Conservation (phyloP, 345 rosid species). For the Euphorbia peplus region DNA sequence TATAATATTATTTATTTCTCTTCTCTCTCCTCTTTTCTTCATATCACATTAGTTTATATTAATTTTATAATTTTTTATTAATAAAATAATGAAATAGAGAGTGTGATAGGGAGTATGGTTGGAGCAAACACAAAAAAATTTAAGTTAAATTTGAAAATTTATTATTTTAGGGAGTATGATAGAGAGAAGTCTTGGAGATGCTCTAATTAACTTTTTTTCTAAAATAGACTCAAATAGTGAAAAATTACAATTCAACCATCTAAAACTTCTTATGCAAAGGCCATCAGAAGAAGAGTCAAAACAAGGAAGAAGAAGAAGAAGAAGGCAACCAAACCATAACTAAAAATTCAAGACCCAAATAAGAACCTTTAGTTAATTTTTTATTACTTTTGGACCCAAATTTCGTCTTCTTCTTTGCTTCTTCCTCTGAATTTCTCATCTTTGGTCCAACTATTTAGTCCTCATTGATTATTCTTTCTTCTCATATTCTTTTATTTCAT, state of each 20-base stretch:
- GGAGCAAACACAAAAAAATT: too few relatives aligned
- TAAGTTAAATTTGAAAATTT: too few relatives aligned
- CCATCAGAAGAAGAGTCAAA: constrained; percentile 7
- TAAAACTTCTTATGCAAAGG: background rate
- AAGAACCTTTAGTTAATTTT: too few relatives aligned
- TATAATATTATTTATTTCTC: too few relatives aligned
- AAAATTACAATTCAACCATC: constrained; percentile 6
- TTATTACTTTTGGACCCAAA: constrained; percentile 25
- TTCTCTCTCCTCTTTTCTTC: too few relatives aligned
- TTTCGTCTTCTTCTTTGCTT: constrained; percentile 23
- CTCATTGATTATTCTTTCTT: background rate
- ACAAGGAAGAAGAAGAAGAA: background rate
- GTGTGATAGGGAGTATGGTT: too few relatives aligned
- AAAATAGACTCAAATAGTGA: background rate
- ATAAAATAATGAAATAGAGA: too few relatives aligned
- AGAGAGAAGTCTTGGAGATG: too few relatives aligned
- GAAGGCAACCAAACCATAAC: constrained; percentile 3
- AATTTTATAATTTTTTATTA: too few relatives aligned
- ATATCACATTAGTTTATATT: too few relatives aligned
- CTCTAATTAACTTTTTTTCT: too few relatives aligned
- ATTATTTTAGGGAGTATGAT: too few relatives aligned
- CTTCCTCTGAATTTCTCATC: constrained; percentile 8
- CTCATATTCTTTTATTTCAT: background rate
- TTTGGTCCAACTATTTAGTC: background rate
- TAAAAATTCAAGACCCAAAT: background rate